Conservation (phyloP, 2,329 filamentous ascomycete species). For the Cordyceps cicadae region DNA sequence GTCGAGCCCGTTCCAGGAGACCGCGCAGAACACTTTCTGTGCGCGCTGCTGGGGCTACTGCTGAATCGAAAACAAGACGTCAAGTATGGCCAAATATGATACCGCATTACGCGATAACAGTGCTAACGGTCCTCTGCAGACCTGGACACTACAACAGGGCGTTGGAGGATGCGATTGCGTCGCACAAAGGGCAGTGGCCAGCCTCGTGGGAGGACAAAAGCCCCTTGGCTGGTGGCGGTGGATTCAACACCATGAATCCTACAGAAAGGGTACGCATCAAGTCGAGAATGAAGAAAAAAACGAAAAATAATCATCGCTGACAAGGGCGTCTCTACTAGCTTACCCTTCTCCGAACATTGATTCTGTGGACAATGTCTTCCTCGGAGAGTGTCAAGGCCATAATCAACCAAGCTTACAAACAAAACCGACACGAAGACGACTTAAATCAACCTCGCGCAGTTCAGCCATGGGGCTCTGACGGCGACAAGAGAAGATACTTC, state of each 20-base stretch:
- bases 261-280: constrained; percentile 61
- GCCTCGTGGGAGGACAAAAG: constrained; percentile 73
- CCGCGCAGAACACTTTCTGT: constrained; percentile 79
- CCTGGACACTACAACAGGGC: constrained; percentile 88
- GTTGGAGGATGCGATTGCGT: constrained; percentile 82
- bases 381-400: constrained; percentile 75
- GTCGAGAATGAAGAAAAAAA: background rate
- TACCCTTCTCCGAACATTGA: constrained; percentile 69
- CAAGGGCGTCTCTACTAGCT: constrained; percentile 46
- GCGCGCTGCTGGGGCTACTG: constrained; percentile 77
- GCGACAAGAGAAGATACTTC: constrained; percentile 87
- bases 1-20: constrained; percentile 71
- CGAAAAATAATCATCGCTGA: constrained; percentile 11
- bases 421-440: constrained; percentile 70
- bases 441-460: constrained; percentile 81
- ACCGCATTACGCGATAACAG: too few species aligned
- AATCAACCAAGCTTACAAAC: constrained; percentile 83
- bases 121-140: constrained; percentile 37
- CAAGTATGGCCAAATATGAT: constrained; percentile 57
- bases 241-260: constrained; percentile 75
- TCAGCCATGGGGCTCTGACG: constrained; percentile 83
- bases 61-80: constrained; percentile 98
- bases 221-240: constrained; percentile 70
- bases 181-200: constrained; percentile 84
- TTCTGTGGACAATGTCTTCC: constrained; percentile 81